Base-by-base conservation (phyloP, 768 basidiomycete genomes). In the Mycena venus region DNA sequence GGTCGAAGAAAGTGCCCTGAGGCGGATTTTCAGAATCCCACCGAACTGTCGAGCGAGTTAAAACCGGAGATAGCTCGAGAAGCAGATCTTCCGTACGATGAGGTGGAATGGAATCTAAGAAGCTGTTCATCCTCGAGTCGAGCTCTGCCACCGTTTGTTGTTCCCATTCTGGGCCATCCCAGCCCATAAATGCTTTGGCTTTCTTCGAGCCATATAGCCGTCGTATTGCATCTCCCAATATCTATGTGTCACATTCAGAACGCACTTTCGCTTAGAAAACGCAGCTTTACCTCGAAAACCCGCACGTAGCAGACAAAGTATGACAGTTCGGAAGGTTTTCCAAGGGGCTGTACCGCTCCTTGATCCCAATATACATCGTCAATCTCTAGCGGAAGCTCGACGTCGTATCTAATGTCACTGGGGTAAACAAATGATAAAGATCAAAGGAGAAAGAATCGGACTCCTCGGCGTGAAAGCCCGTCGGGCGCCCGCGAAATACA, bases 401-500 rank as follows among this genome's bases (percentile, higher is more conserved):
- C 85, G 75, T 95, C 92, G 77, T 92, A 91, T 74, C 92, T 92
- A 72, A 31, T 15, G 38, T n/a, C n/a, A n/a, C 32, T 12, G n/a
- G 19, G 55, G 32, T 15, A 17, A 11, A 42, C 17, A 64, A 47
- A 59, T 3, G 9, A 1, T 17, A 10, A 27, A n/a, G 47, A 31
- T 23, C 9, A 53, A 19, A 36, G 8, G 29, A 23, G 36, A 47
- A 29, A 29, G 42, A 83, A 29, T 6, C 42, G 42, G 72, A 92
- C 91, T 94, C 94, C 81, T 93, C 93, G 53, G 93, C 92, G 60
- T 92, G 90, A 5, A 95, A 86, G 4, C 90, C 89, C 66, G 89
- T 87, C 0, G 93, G 91, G 21, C 94, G 86, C 19, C 95, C 95
- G 49, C 93, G 84, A 49, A 87, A 87, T 8, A 87, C 81, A 42